phyloP scores from a whole-genome alignment of 2,329 filamentous ascomycete genomes.

The Neurospora sp. region DNA sequence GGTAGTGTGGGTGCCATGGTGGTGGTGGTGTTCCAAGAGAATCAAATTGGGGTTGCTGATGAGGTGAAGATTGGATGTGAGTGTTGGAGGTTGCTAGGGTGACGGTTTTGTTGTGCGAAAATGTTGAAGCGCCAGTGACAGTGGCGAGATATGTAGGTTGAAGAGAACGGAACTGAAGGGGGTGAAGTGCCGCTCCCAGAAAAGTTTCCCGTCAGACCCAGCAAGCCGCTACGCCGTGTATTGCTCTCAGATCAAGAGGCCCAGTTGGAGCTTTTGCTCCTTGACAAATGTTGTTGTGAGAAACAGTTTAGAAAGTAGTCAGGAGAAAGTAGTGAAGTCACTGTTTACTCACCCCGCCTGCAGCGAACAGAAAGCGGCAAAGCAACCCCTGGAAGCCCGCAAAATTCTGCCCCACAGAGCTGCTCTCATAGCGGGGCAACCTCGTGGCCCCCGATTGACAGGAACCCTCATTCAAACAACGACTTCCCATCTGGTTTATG shows the following conservation, averaged over 20 bases:
- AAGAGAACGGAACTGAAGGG: background rate
- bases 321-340: background rate
- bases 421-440: background rate
- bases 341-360: background rate
- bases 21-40: background rate
- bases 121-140: background rate
- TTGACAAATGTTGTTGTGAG: background rate
- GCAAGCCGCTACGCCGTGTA: background rate
- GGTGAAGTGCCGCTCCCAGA: background rate
- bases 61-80: background rate
- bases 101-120: background rate
- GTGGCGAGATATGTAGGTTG: background rate
- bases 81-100: background rate
- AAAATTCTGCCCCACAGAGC: background rate
- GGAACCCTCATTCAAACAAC: background rate
- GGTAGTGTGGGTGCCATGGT: constrained; percentile 12
- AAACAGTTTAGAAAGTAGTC: background rate
- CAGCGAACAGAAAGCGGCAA: background rate
- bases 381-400: background rate
- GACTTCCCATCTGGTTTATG: background rate
- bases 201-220: background rate
- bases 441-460: background rate
- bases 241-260: background rate
- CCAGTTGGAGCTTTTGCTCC: background rate
- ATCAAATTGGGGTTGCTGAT: constrained; percentile 7